These are phyloP conservation scores for Oxytropis ochrocephala DNA, from an alignment of 306 rosid species.

Conservation along the genomic window DNA sequence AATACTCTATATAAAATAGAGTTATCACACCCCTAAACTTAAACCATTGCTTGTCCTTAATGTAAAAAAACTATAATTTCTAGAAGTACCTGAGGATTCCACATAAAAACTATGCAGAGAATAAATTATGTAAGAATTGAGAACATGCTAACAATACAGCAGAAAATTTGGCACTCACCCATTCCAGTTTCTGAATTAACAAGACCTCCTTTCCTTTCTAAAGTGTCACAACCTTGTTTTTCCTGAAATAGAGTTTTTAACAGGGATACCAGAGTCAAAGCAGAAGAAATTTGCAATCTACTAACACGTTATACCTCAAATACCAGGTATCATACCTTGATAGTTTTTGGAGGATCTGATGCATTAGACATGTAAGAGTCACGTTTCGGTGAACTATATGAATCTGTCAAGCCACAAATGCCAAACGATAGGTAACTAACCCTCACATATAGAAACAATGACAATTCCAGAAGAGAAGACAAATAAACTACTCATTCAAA, in stretches of 20 bases:
- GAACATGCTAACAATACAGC: not conserved
- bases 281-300: not conserved
- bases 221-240: slow-evolving; percentile 26
- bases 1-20: too few species aligned
- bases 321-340: slow-evolving; percentile 34
- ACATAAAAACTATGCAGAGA: not conserved
- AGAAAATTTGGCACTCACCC: slow-evolving; percentile 34
- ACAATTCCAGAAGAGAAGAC: too few species aligned
- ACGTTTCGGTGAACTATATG: slow-evolving; percentile 60
- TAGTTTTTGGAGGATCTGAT: slow-evolving; percentile 29
- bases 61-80: too few species aligned
- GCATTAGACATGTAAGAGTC: slow-evolving; percentile 49
- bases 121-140: not conserved
- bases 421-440: too few species aligned
- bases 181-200: slow-evolving; percentile 42
- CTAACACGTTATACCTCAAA: not conserved
- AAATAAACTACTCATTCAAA: too few species aligned
- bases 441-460: too few species aligned
- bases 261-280: not conserved
- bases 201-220: slow-evolving; percentile 31
- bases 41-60: too few species aligned
- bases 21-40: too few species aligned
- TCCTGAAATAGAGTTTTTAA: slow-evolving; percentile 34
- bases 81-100: not conserved
- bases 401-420: slow-evolving; percentile 37